Conservation (phyloP, 768 basidiomycete genomes). For the Antrodiella citrinella region DNA sequence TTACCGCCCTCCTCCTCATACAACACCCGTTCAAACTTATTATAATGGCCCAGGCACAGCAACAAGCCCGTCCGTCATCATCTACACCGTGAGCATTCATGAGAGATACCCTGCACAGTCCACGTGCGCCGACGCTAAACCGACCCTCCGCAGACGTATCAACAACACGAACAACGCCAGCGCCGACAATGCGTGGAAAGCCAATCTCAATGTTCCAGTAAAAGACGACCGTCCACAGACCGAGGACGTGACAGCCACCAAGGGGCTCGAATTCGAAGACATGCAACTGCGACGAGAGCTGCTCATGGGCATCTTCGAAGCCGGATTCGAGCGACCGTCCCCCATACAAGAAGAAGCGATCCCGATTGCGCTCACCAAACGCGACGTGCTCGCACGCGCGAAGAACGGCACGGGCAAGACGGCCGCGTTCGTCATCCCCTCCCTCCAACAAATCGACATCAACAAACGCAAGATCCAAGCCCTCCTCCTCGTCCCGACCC, state of each 20-base stretch:
- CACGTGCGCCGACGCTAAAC: not conserved
- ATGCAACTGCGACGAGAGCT: conserved; percentile 89
- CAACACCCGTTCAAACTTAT: not conserved
- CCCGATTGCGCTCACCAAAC: conserved; percentile 85
- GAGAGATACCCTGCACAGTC: not conserved
- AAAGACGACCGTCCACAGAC: conserved; percentile 94
- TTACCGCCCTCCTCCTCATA: not conserved
- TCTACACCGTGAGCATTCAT: conserved; percentile 24
- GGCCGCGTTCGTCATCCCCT: conserved; percentile 96
- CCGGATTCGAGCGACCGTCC: conserved; percentile 92
- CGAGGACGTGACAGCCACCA: conserved; percentile 91
- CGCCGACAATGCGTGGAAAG: conserved; percentile 49
- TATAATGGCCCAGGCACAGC: conserved; percentile 1
- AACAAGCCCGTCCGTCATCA: conserved; percentile 26
- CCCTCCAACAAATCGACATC: conserved; percentile 87
- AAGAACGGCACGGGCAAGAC: conserved; percentile 99
- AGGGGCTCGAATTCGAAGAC: conserved; percentile 94
- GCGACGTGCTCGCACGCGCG: conserved; percentile 91
- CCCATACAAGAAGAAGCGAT: conserved; percentile 99
- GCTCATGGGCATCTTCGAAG: conserved; percentile 99
- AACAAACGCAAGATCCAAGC: conserved; percentile 87
- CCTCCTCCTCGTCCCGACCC: conserved; percentile 94
- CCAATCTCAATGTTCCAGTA: conserved; percentile 73
- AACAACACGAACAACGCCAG: not conserved
- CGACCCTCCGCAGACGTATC: not conserved